These are phyloP conservation scores for Penicillium sumatraense DNA, from an alignment of 2,329 filamentous ascomycete species.

Conservation along the genomic window DNA sequence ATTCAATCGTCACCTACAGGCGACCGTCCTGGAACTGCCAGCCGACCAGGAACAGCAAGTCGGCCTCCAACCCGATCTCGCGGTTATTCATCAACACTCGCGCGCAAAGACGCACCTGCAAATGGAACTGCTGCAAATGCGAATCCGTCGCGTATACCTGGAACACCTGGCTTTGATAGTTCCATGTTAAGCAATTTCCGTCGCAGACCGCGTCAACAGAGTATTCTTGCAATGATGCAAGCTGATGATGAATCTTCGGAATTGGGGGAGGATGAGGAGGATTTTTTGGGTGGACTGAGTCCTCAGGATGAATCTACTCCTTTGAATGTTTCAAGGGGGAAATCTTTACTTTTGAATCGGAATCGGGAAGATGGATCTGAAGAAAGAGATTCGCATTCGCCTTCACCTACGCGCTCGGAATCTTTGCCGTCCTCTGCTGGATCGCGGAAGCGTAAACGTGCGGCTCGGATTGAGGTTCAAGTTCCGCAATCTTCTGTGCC, in stretches of 20 bases:
- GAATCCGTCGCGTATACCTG: slow-evolving; percentile 40
- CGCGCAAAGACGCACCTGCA: slow-evolving; percentile 47
- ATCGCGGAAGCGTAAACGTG: slow-evolving; percentile 45
- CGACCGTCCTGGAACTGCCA: slow-evolving; percentile 37
- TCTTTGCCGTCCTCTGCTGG: slow-evolving; percentile 32
- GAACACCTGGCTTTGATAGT: slow-evolving; percentile 48
- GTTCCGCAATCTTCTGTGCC: slow-evolving; percentile 31
- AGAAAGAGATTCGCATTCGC: slow-evolving; percentile 21
- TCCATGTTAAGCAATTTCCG: slow-evolving; percentile 52
- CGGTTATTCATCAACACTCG: slow-evolving; percentile 45
- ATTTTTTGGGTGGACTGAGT: slow-evolving; percentile 48
- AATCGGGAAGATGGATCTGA: not conserved
- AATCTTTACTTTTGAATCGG: slow-evolving; percentile 32
- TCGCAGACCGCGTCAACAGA: slow-evolving; percentile 48
- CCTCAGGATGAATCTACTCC: slow-evolving; percentile 53
- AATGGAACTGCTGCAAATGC: slow-evolving; percentile 6
- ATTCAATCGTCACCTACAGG: slow-evolving; percentile 41
- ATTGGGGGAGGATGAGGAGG: slow-evolving; percentile 42
- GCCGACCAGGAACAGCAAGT: slow-evolving; percentile 39
- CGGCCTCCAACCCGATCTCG: slow-evolving; percentile 42
- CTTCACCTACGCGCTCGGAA: slow-evolving; percentile 19
- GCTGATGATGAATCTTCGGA: slow-evolving; percentile 45
- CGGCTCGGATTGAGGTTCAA: slow-evolving; percentile 25
- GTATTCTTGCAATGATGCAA: slow-evolving; percentile 51
- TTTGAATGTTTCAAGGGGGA: slow-evolving; percentile 40